Evolutionary conservation across 2,329 filamentous ascomycete species (phyloP).

Genomic region (Hypoxylon rubiginosum): DNA sequence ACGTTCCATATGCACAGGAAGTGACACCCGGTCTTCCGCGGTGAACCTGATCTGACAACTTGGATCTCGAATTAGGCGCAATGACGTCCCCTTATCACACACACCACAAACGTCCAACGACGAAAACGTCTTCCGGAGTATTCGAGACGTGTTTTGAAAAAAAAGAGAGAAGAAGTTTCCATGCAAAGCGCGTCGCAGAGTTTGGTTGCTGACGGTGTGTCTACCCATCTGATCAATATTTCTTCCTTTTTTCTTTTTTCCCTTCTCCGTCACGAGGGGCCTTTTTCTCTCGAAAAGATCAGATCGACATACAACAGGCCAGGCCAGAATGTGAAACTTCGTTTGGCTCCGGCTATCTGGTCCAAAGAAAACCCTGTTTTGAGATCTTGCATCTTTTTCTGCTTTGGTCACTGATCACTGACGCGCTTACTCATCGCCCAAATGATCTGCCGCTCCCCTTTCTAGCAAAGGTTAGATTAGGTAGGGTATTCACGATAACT

Average conservation of each 20-base stretch:
- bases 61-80: not conserved
- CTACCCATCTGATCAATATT: not conserved
- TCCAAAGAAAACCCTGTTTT: not conserved
- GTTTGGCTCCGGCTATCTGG: slow-evolving; percentile 1
- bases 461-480: not conserved
- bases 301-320: not conserved
- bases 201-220: not conserved
- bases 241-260: not conserved
- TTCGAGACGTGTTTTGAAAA: not conserved
- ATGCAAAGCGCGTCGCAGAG: not conserved
- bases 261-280: not conserved
- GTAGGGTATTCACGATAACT: not conserved
- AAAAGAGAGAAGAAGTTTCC: not conserved
- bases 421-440: not conserved
- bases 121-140: not conserved
- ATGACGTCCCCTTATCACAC: not conserved
- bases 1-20: not conserved
- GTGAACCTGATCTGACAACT: not conserved
- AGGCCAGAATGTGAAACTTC: not conserved
- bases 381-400: not conserved
- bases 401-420: not conserved
- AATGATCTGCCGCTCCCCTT: not conserved
- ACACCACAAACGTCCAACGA: not conserved
- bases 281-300: not conserved
- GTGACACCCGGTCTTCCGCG: not conserved